Percentiles rank a stretch among this genome's conserved stretches.
These are phyloP conservation scores for Saccharum hybrid DNA, from an alignment of 202 grass and related monocot species.

Conservation along the genomic window DNA sequence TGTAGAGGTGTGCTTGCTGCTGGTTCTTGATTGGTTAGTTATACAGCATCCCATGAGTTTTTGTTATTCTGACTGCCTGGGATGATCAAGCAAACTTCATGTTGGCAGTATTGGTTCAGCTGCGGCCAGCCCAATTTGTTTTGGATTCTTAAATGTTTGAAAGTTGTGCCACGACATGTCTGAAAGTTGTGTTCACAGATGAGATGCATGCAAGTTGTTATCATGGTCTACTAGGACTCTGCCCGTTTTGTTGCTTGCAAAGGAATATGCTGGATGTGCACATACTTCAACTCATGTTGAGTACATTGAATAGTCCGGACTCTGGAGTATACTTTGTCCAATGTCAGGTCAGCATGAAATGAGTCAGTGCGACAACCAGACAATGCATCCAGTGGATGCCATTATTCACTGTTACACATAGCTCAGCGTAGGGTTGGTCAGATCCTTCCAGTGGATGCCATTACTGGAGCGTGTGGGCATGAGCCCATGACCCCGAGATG, in stretches of 20 bases:
- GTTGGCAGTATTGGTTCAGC: slow-evolving; percentile 21
- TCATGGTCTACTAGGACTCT: background rate
- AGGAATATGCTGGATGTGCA: background rate
- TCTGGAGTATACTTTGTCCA: slow-evolving; percentile 23
- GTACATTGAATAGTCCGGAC: slow-evolving; percentile 15
- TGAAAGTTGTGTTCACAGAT: background rate
- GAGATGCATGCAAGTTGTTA: background rate
- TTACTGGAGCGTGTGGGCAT: slow-evolving; percentile 7
- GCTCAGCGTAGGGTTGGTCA: background rate
- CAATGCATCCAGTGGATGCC: background rate
- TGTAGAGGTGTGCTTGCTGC: background rate
- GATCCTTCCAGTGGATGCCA: slow-evolving; percentile 4
- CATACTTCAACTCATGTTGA: background rate
- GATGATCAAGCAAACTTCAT: slow-evolving; percentile 23
- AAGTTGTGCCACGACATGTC: background rate
- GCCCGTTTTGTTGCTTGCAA: slow-evolving; percentile 1
- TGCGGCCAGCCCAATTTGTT: slow-evolving; percentile 12
- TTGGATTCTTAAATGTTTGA: slow-evolving; percentile 25
- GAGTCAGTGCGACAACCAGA: background rate
- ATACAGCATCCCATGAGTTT: slow-evolving; percentile 34
- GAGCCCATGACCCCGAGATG: background rate
- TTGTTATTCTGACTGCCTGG: background rate
- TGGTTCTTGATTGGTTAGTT: background rate
- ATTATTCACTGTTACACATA: slow-evolving; percentile 19
- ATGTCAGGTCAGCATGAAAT: background rate